Evolutionary conservation across 73 alveolate species (phyloP).

Genomic region (Symbiodinium natans): DNA sequence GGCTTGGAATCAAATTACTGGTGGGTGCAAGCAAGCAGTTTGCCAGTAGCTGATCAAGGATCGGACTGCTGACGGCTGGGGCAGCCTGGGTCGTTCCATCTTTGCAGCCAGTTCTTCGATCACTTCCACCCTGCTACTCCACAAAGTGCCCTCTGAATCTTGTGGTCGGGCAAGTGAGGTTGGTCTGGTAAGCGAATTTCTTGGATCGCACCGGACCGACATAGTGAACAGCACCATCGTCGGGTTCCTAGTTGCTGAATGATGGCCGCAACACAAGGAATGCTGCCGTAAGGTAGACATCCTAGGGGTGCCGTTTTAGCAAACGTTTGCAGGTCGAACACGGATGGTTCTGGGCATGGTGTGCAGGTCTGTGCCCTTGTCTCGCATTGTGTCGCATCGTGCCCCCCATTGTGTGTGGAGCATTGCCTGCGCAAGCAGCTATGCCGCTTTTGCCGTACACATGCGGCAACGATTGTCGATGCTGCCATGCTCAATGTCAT

Average conservation of each 20-base stretch:
- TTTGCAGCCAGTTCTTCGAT: neutral
- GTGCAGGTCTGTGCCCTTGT: neutral
- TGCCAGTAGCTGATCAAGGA: neutral
- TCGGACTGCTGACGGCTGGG: conserved; percentile 69
- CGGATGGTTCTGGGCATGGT: neutral
- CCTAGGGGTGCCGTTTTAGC: too few species aligned
- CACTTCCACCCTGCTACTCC: neutral
- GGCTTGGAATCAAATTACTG: neutral
- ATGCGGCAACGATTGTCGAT: too few species aligned
- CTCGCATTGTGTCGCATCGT: neutral
- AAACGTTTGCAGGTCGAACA: neutral
- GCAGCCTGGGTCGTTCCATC: conserved; percentile 31
- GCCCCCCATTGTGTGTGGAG: too few species aligned
- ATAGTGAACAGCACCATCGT: conserved; percentile 38
- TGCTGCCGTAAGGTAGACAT: too few species aligned
- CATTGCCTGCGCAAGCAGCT: too few species aligned
- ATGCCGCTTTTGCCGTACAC: too few species aligned
- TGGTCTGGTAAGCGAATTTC: conserved; percentile 35
- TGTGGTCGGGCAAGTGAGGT: neutral
- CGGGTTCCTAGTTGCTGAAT: neutral
- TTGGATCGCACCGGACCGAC: conserved; percentile 32
- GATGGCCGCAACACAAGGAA: neutral
- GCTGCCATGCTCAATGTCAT: too few species aligned
- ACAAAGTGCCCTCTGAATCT: neutral
- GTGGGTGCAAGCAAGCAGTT: neutral